phyloP scores from a whole-genome alignment of 345 rosid species.

The Moricandia arvensis region DNA sequence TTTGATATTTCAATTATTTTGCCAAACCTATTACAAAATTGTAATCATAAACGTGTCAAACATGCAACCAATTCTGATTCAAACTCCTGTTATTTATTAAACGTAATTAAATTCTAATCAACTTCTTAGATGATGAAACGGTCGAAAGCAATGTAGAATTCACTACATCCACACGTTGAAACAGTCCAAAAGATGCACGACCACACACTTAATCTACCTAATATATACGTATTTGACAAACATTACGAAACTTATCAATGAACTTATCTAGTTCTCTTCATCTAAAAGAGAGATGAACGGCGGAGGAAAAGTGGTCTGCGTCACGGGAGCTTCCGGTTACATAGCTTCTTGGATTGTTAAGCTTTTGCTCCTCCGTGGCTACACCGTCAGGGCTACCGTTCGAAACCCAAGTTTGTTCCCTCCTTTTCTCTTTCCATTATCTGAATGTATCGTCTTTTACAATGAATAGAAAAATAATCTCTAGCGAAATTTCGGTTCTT shows the following conservation, averaged over 20 bases:
- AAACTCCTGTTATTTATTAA: neutral
- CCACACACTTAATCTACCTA: neutral
- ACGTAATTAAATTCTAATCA: neutral
- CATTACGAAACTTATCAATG: conserved; percentile 23
- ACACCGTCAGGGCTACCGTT: conserved; percentile 50
- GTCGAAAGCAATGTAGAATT: neutral
- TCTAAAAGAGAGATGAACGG: conserved; percentile 54
- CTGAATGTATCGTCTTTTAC: neutral
- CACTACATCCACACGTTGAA: neutral
- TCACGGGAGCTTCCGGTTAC: conserved; percentile 57
- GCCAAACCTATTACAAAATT: neutral
- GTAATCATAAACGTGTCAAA: neutral
- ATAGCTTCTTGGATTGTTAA: conserved; percentile 56
- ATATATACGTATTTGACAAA: neutral
- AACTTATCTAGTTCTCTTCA: conserved; percentile 21
- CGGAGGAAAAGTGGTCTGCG: conserved; percentile 45
- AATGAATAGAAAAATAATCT: neutral
- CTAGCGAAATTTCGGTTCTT: neutral
- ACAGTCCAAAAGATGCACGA: neutral
- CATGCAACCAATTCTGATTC: neutral
- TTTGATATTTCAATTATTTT: neutral
- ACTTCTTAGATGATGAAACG: neutral
- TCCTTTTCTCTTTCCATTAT: neutral
- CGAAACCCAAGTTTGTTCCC: conserved; percentile 45
- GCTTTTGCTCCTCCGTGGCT: conserved; percentile 47